Evolutionary conservation across 805 yeast genomes (phyloP), one percentile per base, ranked within the genome.

Genomic region (Pichia paraexigua): DNA sequence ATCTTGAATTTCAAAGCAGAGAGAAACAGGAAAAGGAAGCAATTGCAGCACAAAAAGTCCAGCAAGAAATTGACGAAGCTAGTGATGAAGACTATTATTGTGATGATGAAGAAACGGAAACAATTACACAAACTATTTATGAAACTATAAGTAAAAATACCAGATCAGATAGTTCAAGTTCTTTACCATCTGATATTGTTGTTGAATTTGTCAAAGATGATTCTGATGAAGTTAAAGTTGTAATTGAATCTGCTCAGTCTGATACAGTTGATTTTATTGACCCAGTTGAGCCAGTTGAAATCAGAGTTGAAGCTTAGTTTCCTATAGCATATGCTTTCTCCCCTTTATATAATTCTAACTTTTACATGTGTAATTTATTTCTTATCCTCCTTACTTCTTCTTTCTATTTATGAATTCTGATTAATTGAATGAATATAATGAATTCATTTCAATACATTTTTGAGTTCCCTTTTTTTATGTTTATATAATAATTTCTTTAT

Each of bases 1-100:
- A 80, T 58, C 49, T 80, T 42, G 78, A 75, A 32, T 80, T 80
- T 63, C 85, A 80, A 61, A 61, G 63, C 37, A 75, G 84, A 56
- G 83, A 80, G 60, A 70, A 66, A 46, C 65, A 60, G 37, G 58
- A 55, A 15, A 63, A 62, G 41, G 63, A 61, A 52, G 58, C 54
- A 15, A 17, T 13, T 10, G 21, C 41, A 45, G 18, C 43, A 3
- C 20, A 73, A 57, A 64, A 60, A 43, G 57, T 35, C 11, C 39
- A 58, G 40, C 74, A 68, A 56, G 40, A 54, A 48, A 20, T 17
- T 27, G 52, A 24, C 11, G 49, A 50, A 32, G 54, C n/a, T 25
- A 18, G 12, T 12, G 51, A 44, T 20, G 50, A 43, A 4, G 51
- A 37, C 15, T 53, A 51, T 27, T 50, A 45, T 27, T 51, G 35